Base-by-base conservation (phyloP, 2,329 filamentous ascomycete genomes). In the Mycosphaerella arachidis region DNA sequence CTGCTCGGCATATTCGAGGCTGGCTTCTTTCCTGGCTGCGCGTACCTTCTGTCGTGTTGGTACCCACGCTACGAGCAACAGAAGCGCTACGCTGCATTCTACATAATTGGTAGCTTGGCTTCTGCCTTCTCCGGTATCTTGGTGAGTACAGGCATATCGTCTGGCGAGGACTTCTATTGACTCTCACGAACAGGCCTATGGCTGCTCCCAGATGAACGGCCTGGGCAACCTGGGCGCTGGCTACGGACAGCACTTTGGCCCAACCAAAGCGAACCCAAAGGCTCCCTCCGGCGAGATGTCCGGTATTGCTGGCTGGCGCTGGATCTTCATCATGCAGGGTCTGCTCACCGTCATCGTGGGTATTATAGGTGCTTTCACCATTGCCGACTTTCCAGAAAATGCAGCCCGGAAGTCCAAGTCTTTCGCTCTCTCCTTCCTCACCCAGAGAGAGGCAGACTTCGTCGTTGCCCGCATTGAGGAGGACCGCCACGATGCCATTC, bases 1-100 rank as follows among this genome's bases (percentile, higher is more conserved):
- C 57, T 90, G 1, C 78, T 89, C 16, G 88, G 87, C 53, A 63
- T 86, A 1, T 79, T 89, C 29, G 87, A 90, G 48, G 70, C 84
- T 13, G 68, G 69, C 4, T 52, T 52, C 37, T 90, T 90, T 73
- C 65, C 66, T 10, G 68, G 69, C 55, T 87, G 83, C 54, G 86
- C 89, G 0, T 91, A 90, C 68, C 76, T 91, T 6, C 80, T 91
- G n/a, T 87, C 84, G 61, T 89, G 86, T 37, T 91, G 71, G 71
- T 72, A 73, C 46, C 70, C 71, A 9, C 69, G 72, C 3, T 74
- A 72, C 64, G 74, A 76, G 48, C 66, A 76, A 1, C 69, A 66
- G 68, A 76, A 73, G 64, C 72, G 76, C 29, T 59, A 67, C 50
- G 72, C 77, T 0, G 67, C 78, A 16, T 83, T 82, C 72, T 82